Base-by-base conservation (phyloP, 1,139 yeast genomes). In the Sugiyamaella neomexicana region DNA sequence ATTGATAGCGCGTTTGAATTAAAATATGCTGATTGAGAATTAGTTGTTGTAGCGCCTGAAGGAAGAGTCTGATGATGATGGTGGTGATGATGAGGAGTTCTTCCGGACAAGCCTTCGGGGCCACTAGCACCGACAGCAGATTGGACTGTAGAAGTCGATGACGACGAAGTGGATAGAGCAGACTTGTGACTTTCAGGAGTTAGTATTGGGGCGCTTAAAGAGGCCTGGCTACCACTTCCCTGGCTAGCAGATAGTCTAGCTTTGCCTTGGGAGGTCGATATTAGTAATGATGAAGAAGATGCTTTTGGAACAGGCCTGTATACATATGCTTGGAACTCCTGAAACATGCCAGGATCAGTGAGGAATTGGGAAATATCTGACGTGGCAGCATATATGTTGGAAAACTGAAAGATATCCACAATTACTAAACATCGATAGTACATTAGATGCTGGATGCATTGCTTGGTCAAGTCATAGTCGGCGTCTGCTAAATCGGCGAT, bases 311-410 rank as follows among this genome's bases (percentile, higher is more conserved):
- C 55, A 7, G 66, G 65, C 38, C 58, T 58, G 53, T 62, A 68
- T 1, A 90, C 90, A 66, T 89, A 91, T 0, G 85, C 82, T 66
- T 89, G 96, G 66, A 97, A 91, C 60, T 89, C 95, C 27, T 80
- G 79, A n/a, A 91, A 87, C 79, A 90, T 77, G 0, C 78, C 77
- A 5, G 80, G 78, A 56, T 83, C 83, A 46, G 79, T 78, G 47
- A 89, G 74, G 62, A 95, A 88, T 48, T 76, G 72, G 1, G 86
- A 83, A 37, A 95, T 81, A 51, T 81, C 79, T 43, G 95, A 85
- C 0, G 98, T 89, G 6, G 96, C 89, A 0, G 97, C 95, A 72
- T 95, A 95, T 20, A 86, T 82, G 69, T 89, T 93, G 48, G 84
- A 75, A 69, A 90, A 95, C 66, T 91, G 97, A 69, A 95, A 93